phyloP scores from a whole-genome alignment of 2,329 filamentous ascomycete genomes.

The Colletotrichum somersetense region DNA sequence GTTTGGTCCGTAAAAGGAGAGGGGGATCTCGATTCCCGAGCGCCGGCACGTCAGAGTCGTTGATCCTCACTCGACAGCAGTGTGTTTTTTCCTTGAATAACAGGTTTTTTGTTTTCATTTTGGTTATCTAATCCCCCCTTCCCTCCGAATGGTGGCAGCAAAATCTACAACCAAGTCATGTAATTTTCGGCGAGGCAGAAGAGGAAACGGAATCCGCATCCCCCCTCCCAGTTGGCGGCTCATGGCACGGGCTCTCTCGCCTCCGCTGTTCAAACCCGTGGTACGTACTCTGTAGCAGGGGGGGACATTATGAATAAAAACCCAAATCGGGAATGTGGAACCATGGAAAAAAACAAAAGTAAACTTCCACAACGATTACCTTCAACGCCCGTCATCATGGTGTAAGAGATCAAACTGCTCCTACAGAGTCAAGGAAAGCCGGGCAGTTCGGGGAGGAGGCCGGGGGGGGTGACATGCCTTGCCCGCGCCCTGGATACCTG shows the following conservation, averaged over 20 bases:
- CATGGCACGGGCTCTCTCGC: no score
- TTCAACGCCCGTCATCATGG: conserved; percentile 33
- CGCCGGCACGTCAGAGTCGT: neutral
- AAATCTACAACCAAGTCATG: neutral
- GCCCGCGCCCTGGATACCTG: conserved; percentile 10
- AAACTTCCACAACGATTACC: conserved; percentile 9
- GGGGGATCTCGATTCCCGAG: conserved; percentile 2
- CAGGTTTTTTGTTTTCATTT: neutral
- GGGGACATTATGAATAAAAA: neutral
- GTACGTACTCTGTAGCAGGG: neutral
- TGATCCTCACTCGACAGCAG: neutral
- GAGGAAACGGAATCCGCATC: neutral
- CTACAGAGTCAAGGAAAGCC: neutral
- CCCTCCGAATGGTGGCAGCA: neutral
- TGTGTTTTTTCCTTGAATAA: neutral
- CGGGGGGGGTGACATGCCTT: neutral
- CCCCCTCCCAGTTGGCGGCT: no score
- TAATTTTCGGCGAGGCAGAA: neutral
- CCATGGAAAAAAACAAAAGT: neutral
- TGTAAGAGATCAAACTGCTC: neutral
- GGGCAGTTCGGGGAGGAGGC: neutral
- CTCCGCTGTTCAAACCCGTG: neutral
- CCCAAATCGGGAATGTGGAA: neutral
- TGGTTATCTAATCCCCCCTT: neutral
- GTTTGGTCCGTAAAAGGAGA: neutral